Base-by-base conservation (phyloP, 352 stramenopile genomes). In the Phytophthora uliginosa region DNA sequence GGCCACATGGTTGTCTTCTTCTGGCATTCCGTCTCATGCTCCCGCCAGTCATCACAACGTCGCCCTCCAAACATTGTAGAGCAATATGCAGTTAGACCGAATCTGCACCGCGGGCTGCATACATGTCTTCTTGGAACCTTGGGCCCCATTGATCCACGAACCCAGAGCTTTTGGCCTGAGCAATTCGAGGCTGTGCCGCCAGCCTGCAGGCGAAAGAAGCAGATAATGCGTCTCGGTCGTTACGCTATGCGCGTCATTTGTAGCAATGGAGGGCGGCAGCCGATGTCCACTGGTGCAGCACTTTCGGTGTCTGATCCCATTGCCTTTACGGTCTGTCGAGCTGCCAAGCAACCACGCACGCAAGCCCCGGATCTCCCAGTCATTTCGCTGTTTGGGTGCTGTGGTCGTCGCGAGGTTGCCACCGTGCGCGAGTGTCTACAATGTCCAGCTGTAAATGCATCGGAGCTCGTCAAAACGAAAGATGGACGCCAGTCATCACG, bases 181-280 rank as follows among this genome's bases (percentile, higher is more conserved):
- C 20, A 70, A 31, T 31, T 31, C 26, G 26, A 31, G 26, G 26
- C 26, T 31, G 26, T 31, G 26, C 26, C 3, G 26, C 26, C 26
- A 31, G 26, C 26, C 26, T 54, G 62, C 13, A 7, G 26, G 12
- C 52, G 45, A 26, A 59, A 34, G 24, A 28, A 28, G 26, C 26
- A 42, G 36, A 42, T 42, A 17, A 3, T 6, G 36, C 63, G 42
- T 33, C 40, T 22, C 24, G 40, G 47, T 64, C 36, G 50, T 59
- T 69, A 70, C 56, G 26, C 34, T 40, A 53, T 33, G 45, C 56
- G 54, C 59, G 69, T 77, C 69, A 70, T 65, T 40, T 73, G 28
- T 60, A 62, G 52, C 63, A 76, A 20, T 74, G 42, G 45, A 55
- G 31, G 48, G 36, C 57, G 24, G 48, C 50, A 36, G 18, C 53